A percentile compares a stretch with the other conserved stretches of the same genome.
phyloP scores from a whole-genome alignment of 345 rosid species.

The Noccaea caerulescens region DNA sequence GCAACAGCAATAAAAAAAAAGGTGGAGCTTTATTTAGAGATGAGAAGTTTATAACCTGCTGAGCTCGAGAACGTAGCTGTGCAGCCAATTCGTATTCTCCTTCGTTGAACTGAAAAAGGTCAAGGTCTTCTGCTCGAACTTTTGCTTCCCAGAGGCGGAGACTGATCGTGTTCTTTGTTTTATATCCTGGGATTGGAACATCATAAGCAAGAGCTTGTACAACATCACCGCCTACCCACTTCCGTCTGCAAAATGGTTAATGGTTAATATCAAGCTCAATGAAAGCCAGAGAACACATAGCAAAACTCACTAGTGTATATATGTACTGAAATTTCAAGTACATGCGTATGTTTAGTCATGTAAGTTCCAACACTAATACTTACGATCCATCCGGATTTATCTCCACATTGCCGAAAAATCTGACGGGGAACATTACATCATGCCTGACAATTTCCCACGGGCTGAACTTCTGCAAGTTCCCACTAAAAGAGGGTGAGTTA shows the following conservation, averaged over 20 bases:
- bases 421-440: slow-evolving; percentile 81
- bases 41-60: slow-evolving; percentile 54
- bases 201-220: slow-evolving; percentile 93
- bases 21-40: slow-evolving; percentile 20
- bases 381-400: slow-evolving; percentile 83
- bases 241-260: slow-evolving; percentile 59
- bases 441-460: slow-evolving; percentile 99
- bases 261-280: slow-evolving; percentile 20
- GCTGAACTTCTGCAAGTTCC: slow-evolving; percentile 81
- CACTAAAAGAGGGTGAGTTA: slow-evolving; percentile 38
- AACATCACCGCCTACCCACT: slow-evolving; percentile 89
- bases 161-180: slow-evolving; percentile 91
- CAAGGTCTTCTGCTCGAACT: slow-evolving; percentile 73
- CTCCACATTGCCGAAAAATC: slow-evolving; percentile 81
- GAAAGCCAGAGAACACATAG: slow-evolving; percentile 2
- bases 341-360: slow-evolving; percentile 5
- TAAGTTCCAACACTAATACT: slow-evolving; percentile 47
- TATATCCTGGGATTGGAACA: slow-evolving; percentile 93
- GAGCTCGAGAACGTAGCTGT: slow-evolving; percentile 80
- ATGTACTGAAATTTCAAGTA: not conserved
- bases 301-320: not conserved
- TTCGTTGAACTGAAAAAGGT: slow-evolving; percentile 88
- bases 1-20: slow-evolving; percentile 15
- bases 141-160: slow-evolving; percentile 99
- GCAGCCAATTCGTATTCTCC: slow-evolving; percentile 95